A percentile compares a stretch with the other conserved stretches of the same genome.
Conservation (phyloP, 805 yeast species). For the Scheffersomyces ergatensis region DNA sequence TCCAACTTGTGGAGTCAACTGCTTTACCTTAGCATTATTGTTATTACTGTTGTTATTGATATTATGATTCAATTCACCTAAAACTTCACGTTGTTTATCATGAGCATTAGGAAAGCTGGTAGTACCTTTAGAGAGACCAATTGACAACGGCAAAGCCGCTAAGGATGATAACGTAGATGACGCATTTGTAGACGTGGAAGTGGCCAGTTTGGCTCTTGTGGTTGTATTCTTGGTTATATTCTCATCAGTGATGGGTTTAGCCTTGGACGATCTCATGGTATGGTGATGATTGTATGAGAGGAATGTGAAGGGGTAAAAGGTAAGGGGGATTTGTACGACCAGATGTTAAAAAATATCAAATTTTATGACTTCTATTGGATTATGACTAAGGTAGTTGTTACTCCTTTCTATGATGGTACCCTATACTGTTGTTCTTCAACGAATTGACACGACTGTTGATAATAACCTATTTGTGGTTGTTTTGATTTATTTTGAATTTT, state of each 20-base stretch:
- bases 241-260: slow-evolving; percentile 14
- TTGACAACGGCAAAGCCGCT: not conserved
- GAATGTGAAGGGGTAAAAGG: too few species aligned
- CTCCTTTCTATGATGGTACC: too few species aligned
- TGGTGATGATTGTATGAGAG: not conserved
- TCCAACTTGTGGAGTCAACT: not conserved
- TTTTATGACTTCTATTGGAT: too few species aligned
- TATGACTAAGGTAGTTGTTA: too few species aligned
- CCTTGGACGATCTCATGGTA: slow-evolving; percentile 11
- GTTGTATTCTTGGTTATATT: slow-evolving; percentile 7
- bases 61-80: not conserved
- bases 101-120: too few species aligned
- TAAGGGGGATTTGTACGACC: too few species aligned
- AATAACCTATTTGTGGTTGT: too few species aligned
- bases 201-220: not conserved
- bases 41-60: not conserved
- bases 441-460: too few species aligned
- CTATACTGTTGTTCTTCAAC: too few species aligned
- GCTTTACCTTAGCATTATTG: not conserved
- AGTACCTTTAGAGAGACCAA: too few species aligned
- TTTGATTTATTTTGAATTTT: too few species aligned
- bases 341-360: too few species aligned
- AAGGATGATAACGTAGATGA: not conserved
- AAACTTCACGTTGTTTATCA: not conserved
- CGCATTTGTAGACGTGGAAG: not conserved